Percentiles rank a stretch among this genome's conserved stretches.
phyloP scores from a whole-genome alignment of 345 rosid genomes.

The Passiflora organensis region DNA sequence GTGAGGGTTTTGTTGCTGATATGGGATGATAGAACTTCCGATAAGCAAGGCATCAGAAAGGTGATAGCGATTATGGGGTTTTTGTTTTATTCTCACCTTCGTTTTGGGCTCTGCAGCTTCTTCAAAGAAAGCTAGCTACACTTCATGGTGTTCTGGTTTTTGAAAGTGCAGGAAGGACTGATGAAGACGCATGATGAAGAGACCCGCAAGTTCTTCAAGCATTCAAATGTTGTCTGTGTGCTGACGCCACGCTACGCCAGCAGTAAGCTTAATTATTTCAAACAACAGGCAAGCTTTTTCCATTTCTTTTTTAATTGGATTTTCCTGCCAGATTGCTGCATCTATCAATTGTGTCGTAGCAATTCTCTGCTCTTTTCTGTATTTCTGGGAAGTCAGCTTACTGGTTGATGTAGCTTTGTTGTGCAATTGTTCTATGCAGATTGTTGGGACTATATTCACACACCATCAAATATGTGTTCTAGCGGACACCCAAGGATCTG shows the following conservation, averaged over 20 bases:
- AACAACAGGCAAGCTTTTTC: constrained; percentile 55
- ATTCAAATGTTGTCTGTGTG: constrained; percentile 85
- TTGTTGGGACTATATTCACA: constrained; percentile 82
- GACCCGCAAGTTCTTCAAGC: constrained; percentile 77
- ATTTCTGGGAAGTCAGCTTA: too few relatives aligned
- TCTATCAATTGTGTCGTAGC: too few relatives aligned
- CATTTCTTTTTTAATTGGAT: too few relatives aligned
- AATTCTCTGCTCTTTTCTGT: too few relatives aligned
- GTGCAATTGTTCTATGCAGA: constrained; percentile 29
- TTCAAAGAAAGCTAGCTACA: not conserved
- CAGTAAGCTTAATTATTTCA: constrained; percentile 65
- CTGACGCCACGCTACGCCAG: constrained; percentile 82
- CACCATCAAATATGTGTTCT: constrained; percentile 86
- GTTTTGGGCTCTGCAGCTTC: too few relatives aligned
- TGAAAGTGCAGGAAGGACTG: constrained; percentile 58
- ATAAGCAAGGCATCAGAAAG: constrained; percentile 47
- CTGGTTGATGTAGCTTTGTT: too few relatives aligned
- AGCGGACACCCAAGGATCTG: constrained; percentile 72
- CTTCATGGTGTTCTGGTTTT: not conserved
- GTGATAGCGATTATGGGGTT: constrained; percentile 34
- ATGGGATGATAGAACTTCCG: constrained; percentile 94
- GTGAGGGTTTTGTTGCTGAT: constrained; percentile 74
- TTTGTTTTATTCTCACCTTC: too few relatives aligned
- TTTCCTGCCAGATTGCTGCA: too few relatives aligned
- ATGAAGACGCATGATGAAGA: constrained; percentile 95